phyloP scores from a whole-genome alignment of 805 yeast genomes.

The Limtongozyma cylindracea region DNA sequence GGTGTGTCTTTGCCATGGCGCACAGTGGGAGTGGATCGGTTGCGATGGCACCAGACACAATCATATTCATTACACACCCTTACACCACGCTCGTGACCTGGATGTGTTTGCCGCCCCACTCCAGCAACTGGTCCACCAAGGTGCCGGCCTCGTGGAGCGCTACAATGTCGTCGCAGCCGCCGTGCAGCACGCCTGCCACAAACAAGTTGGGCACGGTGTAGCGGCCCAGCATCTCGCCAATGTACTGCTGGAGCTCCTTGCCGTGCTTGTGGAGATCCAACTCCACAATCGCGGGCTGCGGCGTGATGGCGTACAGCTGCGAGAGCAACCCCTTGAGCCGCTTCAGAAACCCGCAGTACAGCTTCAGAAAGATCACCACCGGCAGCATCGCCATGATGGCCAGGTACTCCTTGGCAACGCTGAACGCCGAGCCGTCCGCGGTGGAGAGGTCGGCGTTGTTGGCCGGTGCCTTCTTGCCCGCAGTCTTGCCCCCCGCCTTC shows the following conservation, averaged over 20 bases:
- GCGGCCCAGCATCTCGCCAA: constrained; percentile 12
- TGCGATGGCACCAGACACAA: no score
- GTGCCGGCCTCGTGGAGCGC: constrained; percentile 29
- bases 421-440: constrained; percentile 6
- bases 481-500: no score
- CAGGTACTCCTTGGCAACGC: constrained; percentile 16
- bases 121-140: constrained; percentile 21
- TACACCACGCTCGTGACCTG: constrained; percentile 21
- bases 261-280: constrained; percentile 67
- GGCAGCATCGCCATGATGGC: constrained; percentile 37
- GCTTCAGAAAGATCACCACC: constrained; percentile 28
- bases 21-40: no score
- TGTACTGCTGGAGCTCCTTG: constrained; percentile 41
- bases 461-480: no score
- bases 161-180: constrained; percentile 72
- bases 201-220: constrained; percentile 4
- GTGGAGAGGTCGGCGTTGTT: no score
- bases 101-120: constrained; percentile 37
- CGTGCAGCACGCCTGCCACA: constrained; percentile 22
- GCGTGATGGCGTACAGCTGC: constrained; percentile 42
- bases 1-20: no score
- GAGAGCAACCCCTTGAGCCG: constrained; percentile 40
- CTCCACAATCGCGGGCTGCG: constrained; percentile 54
- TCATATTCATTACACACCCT: no score
- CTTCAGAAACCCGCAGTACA: constrained; percentile 54